Evolutionary conservation across 306 rosid species (phyloP), one percentile per base, ranked within the genome.

Genomic region (Rubus parviflorus): DNA sequence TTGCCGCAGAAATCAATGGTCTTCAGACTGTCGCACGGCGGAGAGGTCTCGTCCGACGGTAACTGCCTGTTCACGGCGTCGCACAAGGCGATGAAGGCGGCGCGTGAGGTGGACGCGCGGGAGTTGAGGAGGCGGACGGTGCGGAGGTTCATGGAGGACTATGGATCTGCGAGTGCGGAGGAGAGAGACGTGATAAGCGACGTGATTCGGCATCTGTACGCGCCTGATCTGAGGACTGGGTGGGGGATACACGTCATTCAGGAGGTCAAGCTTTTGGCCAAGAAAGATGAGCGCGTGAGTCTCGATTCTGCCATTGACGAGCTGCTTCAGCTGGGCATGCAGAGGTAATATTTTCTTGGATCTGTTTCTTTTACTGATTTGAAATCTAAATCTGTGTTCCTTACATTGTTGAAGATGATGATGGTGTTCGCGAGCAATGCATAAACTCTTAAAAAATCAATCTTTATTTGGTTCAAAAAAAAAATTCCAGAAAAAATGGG

Each of bases 161-260:
- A 88, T 4, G 91, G 97, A 90, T 90, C 97, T 81, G 92, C 82
- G 52, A 67, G 69, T 35, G 64, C 52, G 57, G 89, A 80, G 79
- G 97, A 90, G 81, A 82, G 61, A 16, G 89, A 87, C 62, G 82
- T 60, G 74, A 89, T 90, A 46, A 83, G 84, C 46, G 93, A 81
- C 35, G 98, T 88, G 64, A 89, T 92, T 67, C 79, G 90, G 81
- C 95, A 95, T 68, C 89, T 95, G 90, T 95, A 92, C 80, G 84
- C 91, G 54, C 97, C 98, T 25, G 98, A 95, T 95, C 97, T 95
- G 83, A 88, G 52, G 73, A 83, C 77, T 48, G 97, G 98, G 56
- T 95, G 98, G 98, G 98, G 98, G 41, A 85, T 95, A 49, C 97
- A 95, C 61, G 90, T 95, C 19, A 96, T 92, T 68, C 98, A 95